Conservation (phyloP, 2,329 filamentous ascomycete species). For the Fusarium sp. region DNA sequence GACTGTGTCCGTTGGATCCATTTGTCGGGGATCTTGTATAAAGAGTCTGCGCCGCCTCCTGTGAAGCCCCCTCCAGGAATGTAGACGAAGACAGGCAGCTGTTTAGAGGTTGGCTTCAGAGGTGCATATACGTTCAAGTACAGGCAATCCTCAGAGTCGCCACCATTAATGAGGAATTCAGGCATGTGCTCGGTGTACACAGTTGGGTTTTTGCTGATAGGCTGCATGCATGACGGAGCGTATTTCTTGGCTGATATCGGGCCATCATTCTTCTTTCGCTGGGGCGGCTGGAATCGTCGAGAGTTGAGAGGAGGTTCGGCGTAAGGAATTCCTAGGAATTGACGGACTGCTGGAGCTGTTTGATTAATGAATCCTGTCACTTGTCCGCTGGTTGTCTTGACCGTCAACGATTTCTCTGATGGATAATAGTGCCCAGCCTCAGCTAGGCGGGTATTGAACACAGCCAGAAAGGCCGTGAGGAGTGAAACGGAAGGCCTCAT, state of each 20-base stretch:
- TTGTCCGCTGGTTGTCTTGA: slow-evolving; percentile 30
- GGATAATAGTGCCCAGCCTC: background rate
- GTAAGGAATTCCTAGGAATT: slow-evolving; percentile 64
- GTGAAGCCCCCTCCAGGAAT: slow-evolving; percentile 57
- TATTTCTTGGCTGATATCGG: slow-evolving; percentile 46
- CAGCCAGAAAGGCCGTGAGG: background rate
- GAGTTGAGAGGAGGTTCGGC: slow-evolving; percentile 69
- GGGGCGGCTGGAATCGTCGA: slow-evolving; percentile 61
- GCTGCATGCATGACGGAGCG: slow-evolving; percentile 52
- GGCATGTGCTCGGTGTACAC: slow-evolving; percentile 56
- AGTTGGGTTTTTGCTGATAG: slow-evolving; percentile 32
- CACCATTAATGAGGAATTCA: slow-evolving; percentile 58
- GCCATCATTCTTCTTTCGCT: slow-evolving; percentile 45
- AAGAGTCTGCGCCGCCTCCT: slow-evolving; percentile 61
- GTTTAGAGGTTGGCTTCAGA: slow-evolving; percentile 31
- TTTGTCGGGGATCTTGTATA: slow-evolving; percentile 65
- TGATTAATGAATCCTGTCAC: slow-evolving; percentile 34
- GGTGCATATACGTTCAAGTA: slow-evolving; percentile 55
- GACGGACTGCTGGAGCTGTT: slow-evolving; percentile 30
- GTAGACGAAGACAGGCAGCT: slow-evolving; percentile 44
- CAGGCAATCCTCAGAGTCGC: slow-evolving; percentile 56
- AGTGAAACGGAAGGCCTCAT: slow-evolving; percentile 1
- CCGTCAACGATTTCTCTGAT: background rate
- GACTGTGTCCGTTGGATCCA: slow-evolving; percentile 52
- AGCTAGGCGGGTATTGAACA: background rate